Evolutionary conservation across 75 land plant species (phyloP).

Genomic region (Chamaecyparis obtusa): DNA sequence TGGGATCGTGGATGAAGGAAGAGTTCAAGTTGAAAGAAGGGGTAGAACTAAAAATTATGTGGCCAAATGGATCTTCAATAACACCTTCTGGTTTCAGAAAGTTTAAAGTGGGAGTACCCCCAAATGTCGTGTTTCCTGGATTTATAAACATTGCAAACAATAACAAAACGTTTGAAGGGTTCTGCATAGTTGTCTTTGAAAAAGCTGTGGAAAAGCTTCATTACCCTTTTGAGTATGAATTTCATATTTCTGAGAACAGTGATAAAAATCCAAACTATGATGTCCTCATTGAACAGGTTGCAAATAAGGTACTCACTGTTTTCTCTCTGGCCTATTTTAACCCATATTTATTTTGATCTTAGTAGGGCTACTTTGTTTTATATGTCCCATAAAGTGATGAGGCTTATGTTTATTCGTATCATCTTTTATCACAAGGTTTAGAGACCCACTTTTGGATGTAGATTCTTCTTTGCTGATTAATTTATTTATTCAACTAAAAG

Average conservation of each 20-base stretch:
- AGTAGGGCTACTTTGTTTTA: neutral
- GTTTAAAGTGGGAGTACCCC: constrained; percentile 34
- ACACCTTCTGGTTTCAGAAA: constrained; percentile 25
- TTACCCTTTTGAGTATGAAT: constrained; percentile 26
- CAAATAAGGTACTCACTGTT: constrained; percentile 6
- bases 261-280: neutral
- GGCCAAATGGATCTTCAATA: neutral
- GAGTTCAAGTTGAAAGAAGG: too few species aligned
- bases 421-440: too few species aligned
- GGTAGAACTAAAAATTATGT: too few species aligned
- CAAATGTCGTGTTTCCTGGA: constrained; percentile 27
- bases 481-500: too few species aligned
- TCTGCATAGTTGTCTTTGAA: constrained; percentile 37
- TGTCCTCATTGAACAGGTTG: constrained; percentile 10
- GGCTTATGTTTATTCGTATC: too few species aligned
- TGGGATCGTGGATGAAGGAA: neutral
- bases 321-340: neutral
- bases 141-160: constrained; percentile 21
- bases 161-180: constrained; percentile 14
- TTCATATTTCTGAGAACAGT: neutral
- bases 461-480: too few species aligned
- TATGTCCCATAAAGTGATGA: too few species aligned
- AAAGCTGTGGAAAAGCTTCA: constrained; percentile 22
- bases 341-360: neutral
- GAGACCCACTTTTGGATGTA: too few species aligned